Conservation (phyloP, 2,329 filamentous ascomycete genomes). For the Trichoderma sp. region DNA sequence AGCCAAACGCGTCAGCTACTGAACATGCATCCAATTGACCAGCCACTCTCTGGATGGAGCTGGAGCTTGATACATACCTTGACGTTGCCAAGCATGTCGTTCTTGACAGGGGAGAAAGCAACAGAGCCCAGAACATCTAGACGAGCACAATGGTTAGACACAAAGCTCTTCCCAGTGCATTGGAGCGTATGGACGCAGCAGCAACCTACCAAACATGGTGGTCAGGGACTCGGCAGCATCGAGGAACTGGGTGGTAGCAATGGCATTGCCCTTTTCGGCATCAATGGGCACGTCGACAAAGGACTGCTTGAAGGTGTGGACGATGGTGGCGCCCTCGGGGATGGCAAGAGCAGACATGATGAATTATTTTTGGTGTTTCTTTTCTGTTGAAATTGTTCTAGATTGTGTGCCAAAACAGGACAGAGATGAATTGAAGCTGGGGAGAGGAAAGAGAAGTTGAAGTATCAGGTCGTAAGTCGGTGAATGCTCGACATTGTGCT, state of each 20-base stretch:
- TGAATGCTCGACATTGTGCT: slow-evolving; percentile 10
- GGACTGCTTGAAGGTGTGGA: slow-evolving; percentile 79
- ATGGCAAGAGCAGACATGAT: slow-evolving; percentile 51
- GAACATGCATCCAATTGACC: neutral
- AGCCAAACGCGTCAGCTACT: slow-evolving; percentile 22
- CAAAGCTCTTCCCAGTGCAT: neutral
- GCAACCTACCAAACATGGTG: slow-evolving; percentile 72
- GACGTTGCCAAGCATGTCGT: slow-evolving; percentile 86
- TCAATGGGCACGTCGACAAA: slow-evolving; percentile 81
- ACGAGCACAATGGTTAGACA: neutral
- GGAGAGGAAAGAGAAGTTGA: neutral
- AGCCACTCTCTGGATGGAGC: neutral
- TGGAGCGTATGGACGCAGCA: neutral
- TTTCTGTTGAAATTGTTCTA: neutral
- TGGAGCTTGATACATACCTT: slow-evolving; percentile 63
- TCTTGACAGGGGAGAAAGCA: slow-evolving; percentile 88
- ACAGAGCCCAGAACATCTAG: slow-evolving; percentile 63
- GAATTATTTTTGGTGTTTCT: neutral
- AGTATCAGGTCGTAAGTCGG: slow-evolving; percentile 11
- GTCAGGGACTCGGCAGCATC: slow-evolving; percentile 85
- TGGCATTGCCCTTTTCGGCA: slow-evolving; percentile 68
- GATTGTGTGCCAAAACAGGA: neutral
- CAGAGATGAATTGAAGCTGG: neutral
- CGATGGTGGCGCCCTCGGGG: slow-evolving; percentile 72
- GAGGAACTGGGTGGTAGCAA: slow-evolving; percentile 83